Percentiles rank a stretch among this genome's conserved stretches.
Conservation (phyloP, 2,329 filamentous ascomycete genomes). For the Alternaria gansuensis region DNA sequence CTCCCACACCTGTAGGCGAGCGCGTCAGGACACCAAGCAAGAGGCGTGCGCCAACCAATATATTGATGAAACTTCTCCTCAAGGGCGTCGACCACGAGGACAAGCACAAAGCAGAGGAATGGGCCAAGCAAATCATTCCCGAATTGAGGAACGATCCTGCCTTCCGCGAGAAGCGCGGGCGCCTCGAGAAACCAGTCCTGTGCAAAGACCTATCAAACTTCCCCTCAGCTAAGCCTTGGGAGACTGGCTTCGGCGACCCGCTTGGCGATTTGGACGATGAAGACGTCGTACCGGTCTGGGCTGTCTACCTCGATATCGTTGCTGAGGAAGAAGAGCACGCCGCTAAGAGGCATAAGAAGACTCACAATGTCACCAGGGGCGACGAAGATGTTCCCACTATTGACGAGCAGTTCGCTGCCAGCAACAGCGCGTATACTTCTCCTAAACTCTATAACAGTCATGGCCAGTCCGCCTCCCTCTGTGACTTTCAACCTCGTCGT, state of each 20-base stretch:
- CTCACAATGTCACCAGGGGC: conserved; percentile 19
- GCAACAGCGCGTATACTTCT: conserved; percentile 10
- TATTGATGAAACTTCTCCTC: conserved; percentile 30
- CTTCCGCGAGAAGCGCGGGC: conserved; percentile 43
- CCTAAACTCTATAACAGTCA: conserved; percentile 33
- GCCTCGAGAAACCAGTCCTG: conserved; percentile 37
- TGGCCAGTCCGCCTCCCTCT: conserved; percentile 34
- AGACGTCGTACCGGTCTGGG: conserved; percentile 43
- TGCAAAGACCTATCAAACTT: conserved; percentile 40
- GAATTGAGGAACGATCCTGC: conserved; percentile 31
- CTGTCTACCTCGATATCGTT: conserved; percentile 40
- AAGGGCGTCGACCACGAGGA: conserved; percentile 36
- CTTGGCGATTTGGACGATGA: conserved; percentile 42
- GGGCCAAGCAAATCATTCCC: conserved; percentile 38
- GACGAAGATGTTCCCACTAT: conserved; percentile 34
- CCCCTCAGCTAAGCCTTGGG: conserved; percentile 47
- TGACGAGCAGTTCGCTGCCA: conserved; percentile 30
- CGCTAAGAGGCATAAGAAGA: conserved; percentile 38
- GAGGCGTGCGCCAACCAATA: conserved; percentile 26
- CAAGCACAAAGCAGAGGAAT: conserved; percentile 32
- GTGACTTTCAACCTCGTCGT: conserved; percentile 44
- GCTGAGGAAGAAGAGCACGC: conserved; percentile 34
- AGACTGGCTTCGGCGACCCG: conserved; percentile 42
- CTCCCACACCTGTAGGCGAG: conserved; percentile 43
- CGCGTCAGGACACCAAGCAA: conserved; percentile 30